Evolutionary conservation across 306 rosid genomes (phyloP), one percentile per base, ranked within the genome.

Genomic region (Cicer yamashitae): DNA sequence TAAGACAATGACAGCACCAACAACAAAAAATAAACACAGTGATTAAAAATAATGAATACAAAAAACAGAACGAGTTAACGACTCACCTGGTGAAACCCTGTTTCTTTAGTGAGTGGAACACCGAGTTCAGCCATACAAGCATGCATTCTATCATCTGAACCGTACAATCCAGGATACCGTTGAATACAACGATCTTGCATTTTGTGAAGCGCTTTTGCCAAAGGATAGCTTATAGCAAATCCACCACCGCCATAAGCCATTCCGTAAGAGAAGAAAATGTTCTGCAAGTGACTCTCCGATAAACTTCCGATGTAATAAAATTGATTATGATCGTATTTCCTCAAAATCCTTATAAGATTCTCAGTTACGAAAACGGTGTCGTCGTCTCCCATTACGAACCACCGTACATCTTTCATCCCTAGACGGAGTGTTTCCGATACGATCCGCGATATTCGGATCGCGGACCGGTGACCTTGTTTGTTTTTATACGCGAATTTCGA

Each of bases 51-150:
- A 44, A 70, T 75, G 0, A 58, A 13, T 30, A 22, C 30, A 22
- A 22, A 22, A 22, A 22, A 2, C 30, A 12, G 7, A 62, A 20
- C 12, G 10, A 65, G 47, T n/a, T 4, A 65, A 17, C 12, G 1
- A 47, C 37, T 1, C 1, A 94, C 92, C 98, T 96, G 99, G 89
- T 96, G 99, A 80, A 96, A 96, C 40, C 99, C 99, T 80, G 79
- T 84, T 83, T 96, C 92, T 79, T 88, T 96, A 3, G 97, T 96
- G 87, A 96, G 94, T 47, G 99, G 99, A 59, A 96, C 98, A 39
- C 99, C 99, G 86, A 96, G 98, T 84, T 96, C 99, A 7, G 99
- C 96, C 98, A 96, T 92, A 85, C 99, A 96, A 6, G 99, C 99
- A 17, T 96, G 99, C 86, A 96, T 89, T 74, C 99, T 83, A 15